Evolutionary conservation across 202 grass and related monocot genomes (phyloP).

Genomic region (Elaeis oleifera): DNA sequence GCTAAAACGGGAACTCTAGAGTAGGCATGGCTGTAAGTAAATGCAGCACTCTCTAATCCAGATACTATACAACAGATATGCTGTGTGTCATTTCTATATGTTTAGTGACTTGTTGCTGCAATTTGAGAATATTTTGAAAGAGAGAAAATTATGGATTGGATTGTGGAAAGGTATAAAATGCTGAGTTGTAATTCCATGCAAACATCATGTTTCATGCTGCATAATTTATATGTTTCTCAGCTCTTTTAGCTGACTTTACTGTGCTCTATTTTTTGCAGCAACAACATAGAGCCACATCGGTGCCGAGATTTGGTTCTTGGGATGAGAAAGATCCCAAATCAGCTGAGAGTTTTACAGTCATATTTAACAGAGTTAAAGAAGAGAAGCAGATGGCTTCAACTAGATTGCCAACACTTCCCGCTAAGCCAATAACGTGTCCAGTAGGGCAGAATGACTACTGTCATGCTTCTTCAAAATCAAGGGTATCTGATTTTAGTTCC

Average conservation of each 20-base stretch:
- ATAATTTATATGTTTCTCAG: too few species aligned
- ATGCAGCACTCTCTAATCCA: neutral
- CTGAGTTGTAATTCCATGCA: too few species aligned
- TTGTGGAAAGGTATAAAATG: too few species aligned
- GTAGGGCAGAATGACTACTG: neutral
- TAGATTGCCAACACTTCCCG: neutral
- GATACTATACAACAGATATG: neutral
- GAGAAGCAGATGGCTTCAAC: neutral
- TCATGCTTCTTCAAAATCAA: neutral
- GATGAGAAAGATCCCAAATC: constrained; percentile 3
- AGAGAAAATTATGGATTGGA: too few species aligned
- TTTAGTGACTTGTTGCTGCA: neutral
- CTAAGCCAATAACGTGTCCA: neutral
- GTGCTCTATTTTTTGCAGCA: neutral
- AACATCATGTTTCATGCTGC: too few species aligned
- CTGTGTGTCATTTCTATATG: neutral
- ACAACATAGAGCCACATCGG: neutral
- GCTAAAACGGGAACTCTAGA: too few species aligned
- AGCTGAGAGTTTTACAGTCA: constrained; percentile 2
- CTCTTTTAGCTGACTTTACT: neutral
- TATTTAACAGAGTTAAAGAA: constrained; percentile 17
- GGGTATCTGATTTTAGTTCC: neutral
- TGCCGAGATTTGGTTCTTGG: constrained; percentile 18
- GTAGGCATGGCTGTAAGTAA: neutral
- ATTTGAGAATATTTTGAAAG: too few species aligned